phyloP scores from a whole-genome alignment of 805 yeast genomes.

The Cyberlindnera lachancei region DNA sequence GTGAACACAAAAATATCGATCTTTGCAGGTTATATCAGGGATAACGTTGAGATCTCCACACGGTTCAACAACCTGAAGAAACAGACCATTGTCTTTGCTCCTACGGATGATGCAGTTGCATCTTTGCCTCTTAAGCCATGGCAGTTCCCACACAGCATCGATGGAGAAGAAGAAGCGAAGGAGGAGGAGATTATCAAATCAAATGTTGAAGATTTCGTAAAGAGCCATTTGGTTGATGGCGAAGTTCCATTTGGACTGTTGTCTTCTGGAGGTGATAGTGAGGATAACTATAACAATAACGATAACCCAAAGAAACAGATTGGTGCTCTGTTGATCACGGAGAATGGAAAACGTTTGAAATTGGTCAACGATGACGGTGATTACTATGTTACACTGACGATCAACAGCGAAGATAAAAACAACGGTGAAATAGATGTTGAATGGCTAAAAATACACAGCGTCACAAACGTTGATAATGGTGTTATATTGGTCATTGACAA shows the following conservation, averaged over 20 bases:
- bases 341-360: constrained; percentile 29
- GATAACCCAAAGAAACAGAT: constrained; percentile 1
- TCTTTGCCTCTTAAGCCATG: constrained; percentile 58
- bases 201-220: constrained; percentile 53
- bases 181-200: constrained; percentile 33
- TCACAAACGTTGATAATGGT: constrained; percentile 37
- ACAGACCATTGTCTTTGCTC: constrained; percentile 58
- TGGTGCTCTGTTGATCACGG: constrained; percentile 26
- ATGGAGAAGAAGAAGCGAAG: constrained; percentile 27
- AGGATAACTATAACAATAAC: no score
- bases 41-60: constrained; percentile 40
- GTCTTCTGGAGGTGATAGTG: constrained; percentile 9
- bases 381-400: constrained; percentile 29
- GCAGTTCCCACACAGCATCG: constrained; percentile 60
- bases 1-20: constrained; percentile 40
- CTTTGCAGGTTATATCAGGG: constrained; percentile 66
- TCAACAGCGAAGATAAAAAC: constrained; percentile 18
- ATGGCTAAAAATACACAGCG: constrained; percentile 26
- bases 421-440: constrained; percentile 29
- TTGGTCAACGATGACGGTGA: constrained; percentile 30
- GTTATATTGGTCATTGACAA: constrained; percentile 34
- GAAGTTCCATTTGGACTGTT: constrained; percentile 17
- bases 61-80: constrained; percentile 38
- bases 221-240: constrained; percentile 51
- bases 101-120: constrained; percentile 54